phyloP scores from a whole-genome alignment of 2,329 filamentous ascomycete genomes.

The Penicillium sp. region DNA sequence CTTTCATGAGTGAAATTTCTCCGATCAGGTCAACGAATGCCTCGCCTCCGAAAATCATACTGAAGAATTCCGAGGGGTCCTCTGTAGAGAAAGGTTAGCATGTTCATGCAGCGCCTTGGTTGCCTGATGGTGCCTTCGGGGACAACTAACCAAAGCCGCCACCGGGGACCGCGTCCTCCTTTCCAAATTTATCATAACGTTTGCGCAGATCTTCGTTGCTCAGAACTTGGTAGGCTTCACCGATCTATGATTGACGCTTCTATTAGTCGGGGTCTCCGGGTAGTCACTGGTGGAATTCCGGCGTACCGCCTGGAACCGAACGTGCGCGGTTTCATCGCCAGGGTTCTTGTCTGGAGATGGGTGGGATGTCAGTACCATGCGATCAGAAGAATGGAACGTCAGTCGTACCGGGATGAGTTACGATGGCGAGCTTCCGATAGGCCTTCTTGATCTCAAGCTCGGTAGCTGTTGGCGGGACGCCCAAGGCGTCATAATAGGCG shows the following conservation, averaged over 20 bases:
- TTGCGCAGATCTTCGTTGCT: conserved; percentile 83
- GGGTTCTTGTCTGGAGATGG: conserved; percentile 99
- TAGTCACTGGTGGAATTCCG: neutral
- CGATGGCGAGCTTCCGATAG: conserved; percentile 90
- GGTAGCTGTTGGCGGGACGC: conserved; percentile 78
- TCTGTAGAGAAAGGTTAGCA: conserved; percentile 42
- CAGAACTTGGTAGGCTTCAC: conserved; percentile 73
- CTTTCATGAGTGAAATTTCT: conserved; percentile 98
- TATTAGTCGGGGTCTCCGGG: conserved; percentile 7
- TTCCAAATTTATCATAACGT: conserved; percentile 95
- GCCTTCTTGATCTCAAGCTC: conserved; percentile 97
- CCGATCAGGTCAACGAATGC: conserved; percentile 96
- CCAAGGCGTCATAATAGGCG: conserved; percentile 81
- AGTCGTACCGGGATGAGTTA: conserved; percentile 78
- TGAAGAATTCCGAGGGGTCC: conserved; percentile 96
- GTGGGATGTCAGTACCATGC: no score
- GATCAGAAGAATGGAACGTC: no score
- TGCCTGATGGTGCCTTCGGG: neutral
- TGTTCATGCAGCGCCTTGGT: neutral
- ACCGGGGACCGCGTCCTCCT: conserved; percentile 86
- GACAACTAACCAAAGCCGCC: conserved; percentile 73
- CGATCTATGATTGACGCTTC: conserved; percentile 50
- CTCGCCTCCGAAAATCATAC: conserved; percentile 96
- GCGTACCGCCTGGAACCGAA: conserved; percentile 82
- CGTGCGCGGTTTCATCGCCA: conserved; percentile 88